Evolutionary conservation across 208 protist genomes (phyloP).

Genomic region (Leishmania lainsoni): DNA sequence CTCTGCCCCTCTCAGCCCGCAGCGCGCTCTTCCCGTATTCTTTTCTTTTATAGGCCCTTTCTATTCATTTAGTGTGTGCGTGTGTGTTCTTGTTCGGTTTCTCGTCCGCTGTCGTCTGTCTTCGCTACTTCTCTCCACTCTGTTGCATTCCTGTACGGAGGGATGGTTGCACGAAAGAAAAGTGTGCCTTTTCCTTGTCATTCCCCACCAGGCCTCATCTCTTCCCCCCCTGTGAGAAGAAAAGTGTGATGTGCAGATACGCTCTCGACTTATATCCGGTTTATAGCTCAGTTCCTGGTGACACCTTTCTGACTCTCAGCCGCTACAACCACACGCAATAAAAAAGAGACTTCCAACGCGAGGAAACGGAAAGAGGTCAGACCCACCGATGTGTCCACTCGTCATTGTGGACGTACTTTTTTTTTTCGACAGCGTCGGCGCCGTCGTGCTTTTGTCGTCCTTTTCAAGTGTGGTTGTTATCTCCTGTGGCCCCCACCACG

Average conservation of each 20-base stretch:
- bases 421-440: neutral
- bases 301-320: neutral
- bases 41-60: neutral
- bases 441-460: neutral
- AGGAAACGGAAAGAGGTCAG: neutral
- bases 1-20: neutral
- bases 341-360: neutral
- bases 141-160: neutral
- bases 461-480: neutral
- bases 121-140: neutral
- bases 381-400: neutral
- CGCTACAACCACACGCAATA: neutral
- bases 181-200: neutral
- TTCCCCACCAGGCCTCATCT: neutral
- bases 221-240: neutral
- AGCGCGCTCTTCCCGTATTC: neutral
- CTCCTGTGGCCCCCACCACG: neutral
- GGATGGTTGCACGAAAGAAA: neutral
- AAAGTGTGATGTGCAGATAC: neutral
- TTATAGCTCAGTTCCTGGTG: neutral
- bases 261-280: neutral
- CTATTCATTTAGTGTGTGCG: slow-evolving; percentile 6
- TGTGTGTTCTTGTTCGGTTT: slow-evolving; percentile 5
- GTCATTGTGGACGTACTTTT: neutral
- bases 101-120: neutral